Conservation (phyloP, 257 asterid genomes). For the Cordia subcordata region DNA sequence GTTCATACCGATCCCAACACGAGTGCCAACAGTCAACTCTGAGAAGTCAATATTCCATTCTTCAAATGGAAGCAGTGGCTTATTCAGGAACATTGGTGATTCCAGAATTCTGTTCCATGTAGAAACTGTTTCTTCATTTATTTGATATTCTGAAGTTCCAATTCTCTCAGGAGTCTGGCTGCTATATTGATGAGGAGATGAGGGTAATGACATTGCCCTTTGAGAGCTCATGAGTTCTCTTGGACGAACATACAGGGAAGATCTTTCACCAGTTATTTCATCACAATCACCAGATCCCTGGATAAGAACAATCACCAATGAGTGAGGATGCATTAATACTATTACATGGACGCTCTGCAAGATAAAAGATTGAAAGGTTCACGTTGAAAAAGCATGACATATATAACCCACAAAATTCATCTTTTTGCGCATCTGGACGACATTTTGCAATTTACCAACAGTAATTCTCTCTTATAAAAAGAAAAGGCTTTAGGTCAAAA, state of each 20-base stretch:
- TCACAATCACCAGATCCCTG: slow-evolving; percentile 31
- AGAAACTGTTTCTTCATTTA: slow-evolving; percentile 57
- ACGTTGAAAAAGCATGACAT: too few relatives aligned
- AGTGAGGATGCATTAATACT: neutral
- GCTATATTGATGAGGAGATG: slow-evolving; percentile 86
- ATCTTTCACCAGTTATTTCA: slow-evolving; percentile 25
- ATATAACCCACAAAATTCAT: too few relatives aligned
- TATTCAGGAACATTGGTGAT: slow-evolving; percentile 72
- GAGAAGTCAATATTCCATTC: slow-evolving; percentile 96
- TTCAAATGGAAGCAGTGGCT: slow-evolving; percentile 74
- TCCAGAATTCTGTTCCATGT: slow-evolving; percentile 86
- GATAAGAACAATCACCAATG: neutral
- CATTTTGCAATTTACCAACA: too few relatives aligned
- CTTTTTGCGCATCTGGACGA: too few relatives aligned
- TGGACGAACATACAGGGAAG: slow-evolving; percentile 27
- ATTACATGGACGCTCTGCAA: neutral
- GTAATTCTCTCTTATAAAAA: too few relatives aligned
- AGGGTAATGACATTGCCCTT: slow-evolving; percentile 80
- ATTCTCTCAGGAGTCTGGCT: slow-evolving; percentile 40
- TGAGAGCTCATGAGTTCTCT: slow-evolving; percentile 34
- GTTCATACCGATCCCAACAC: slow-evolving; percentile 92
- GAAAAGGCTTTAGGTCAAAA: too few relatives aligned
- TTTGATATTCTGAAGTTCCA: slow-evolving; percentile 27
- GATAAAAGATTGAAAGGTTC: neutral
- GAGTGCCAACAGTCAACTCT: slow-evolving; percentile 86